Percentiles rank a stretch among this genome's conserved stretches.
These are phyloP conservation scores for Podaxis sp. DNA, from an alignment of 768 basidiomycete species.

Conservation along the genomic window DNA sequence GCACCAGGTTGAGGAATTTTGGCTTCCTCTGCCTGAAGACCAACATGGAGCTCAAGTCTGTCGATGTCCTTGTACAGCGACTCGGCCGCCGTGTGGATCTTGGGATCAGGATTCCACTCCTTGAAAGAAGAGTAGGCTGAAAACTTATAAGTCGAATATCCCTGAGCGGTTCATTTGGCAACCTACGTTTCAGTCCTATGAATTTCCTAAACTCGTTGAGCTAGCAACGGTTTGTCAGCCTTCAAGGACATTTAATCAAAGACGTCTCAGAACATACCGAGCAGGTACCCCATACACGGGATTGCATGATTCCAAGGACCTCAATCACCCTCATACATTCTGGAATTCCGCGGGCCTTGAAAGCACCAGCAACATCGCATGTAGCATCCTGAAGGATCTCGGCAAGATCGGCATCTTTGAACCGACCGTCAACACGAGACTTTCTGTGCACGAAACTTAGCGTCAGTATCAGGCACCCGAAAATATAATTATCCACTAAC, in stretches of 20 bases:
- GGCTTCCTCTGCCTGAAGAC: conserved; percentile 70
- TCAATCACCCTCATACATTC: conserved; percentile 65
- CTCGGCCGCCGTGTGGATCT: conserved; percentile 59
- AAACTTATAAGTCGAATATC: background rate
- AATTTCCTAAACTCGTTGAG: conserved; percentile 74
- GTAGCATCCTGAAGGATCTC: conserved; percentile 62
- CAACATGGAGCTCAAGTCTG: conserved; percentile 78
- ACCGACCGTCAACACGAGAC: conserved; percentile 54
- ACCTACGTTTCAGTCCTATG: conserved; percentile 65
- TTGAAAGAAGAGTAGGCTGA: conserved; percentile 60
- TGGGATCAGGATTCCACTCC: conserved; percentile 69
- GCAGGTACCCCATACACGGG: conserved; percentile 69
- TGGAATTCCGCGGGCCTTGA: conserved; percentile 68
- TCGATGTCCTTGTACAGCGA: conserved; percentile 70
- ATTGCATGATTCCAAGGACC: conserved; percentile 65
- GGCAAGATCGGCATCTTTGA: conserved; percentile 63
- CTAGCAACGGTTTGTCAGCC: conserved; percentile 25
- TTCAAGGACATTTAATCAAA: background rate
- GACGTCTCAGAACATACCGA: conserved; percentile 41
- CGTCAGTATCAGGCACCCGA: background rate
- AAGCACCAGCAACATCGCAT: conserved; percentile 56
- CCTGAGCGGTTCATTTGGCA: background rate
- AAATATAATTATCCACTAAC: conserved; percentile 28
- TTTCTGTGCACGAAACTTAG: conserved; percentile 31
- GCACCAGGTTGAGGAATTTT: conserved; percentile 65